Percentiles rank a stretch among this genome's conserved stretches.
These are phyloP conservation scores for Amaranthus palmeri DNA, from an alignment of 148 eudicot genomes.

Conservation along the genomic window DNA sequence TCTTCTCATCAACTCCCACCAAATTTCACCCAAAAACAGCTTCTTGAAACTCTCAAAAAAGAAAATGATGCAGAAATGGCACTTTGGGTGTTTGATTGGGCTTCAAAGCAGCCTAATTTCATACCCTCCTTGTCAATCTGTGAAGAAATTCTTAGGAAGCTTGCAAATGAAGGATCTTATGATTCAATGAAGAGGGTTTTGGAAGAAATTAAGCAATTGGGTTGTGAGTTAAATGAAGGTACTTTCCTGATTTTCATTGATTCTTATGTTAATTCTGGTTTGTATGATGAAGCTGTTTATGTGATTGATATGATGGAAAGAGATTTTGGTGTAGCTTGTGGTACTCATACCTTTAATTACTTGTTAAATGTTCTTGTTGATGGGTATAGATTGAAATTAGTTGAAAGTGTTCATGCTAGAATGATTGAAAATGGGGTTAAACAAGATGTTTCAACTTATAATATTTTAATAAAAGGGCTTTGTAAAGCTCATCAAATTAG, in stretches of 20 bases:
- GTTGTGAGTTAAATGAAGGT: conserved; percentile 49
- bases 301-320: conserved; percentile 73
- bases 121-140: conserved; percentile 56
- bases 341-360: conserved; percentile 49
- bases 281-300: conserved; percentile 70
- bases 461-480: conserved; percentile 80
- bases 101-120: conserved; percentile 72
- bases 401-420: conserved; percentile 65
- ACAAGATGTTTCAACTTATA: conserved; percentile 79
- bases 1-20: conserved; percentile 35
- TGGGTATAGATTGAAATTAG: conserved; percentile 68
- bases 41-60: conserved; percentile 50
- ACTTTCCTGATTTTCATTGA: conserved; percentile 74
- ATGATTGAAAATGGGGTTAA: conserved; percentile 59
- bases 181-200: conserved; percentile 57
- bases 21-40: conserved; percentile 53
- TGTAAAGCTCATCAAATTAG: conserved; percentile 93
- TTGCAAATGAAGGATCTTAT: conserved; percentile 64
- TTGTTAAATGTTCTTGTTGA: conserved; percentile 91
- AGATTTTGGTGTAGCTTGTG: conserved; percentile 56
- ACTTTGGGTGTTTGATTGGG: conserved; percentile 71
- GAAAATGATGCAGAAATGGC: conserved; percentile 63
- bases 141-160: conserved; percentile 62
- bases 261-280: conserved; percentile 46
- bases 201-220: conserved; percentile 50